These are phyloP conservation scores for Pseudogymnoascus verrucosus DNA, from an alignment of 2,329 filamentous ascomycete genomes.

Conservation along the genomic window DNA sequence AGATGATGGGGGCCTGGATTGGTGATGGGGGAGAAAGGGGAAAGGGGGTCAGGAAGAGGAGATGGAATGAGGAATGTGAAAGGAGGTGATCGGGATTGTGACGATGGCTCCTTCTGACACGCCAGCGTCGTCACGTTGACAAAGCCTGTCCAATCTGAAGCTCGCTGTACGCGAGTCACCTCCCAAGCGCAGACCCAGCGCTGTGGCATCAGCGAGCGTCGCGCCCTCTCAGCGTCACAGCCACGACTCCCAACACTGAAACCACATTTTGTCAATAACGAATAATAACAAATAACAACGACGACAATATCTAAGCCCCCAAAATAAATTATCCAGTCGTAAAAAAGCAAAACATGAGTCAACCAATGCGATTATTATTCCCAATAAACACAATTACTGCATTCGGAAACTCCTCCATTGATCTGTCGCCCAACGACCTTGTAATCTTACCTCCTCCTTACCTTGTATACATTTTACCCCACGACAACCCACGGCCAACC, in stretches of 20 bases:
- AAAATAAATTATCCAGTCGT: background rate
- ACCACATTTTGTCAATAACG: background rate
- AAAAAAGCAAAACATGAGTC: background rate
- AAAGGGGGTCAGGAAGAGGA: background rate
- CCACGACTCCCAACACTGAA: background rate
- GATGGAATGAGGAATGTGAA: background rate
- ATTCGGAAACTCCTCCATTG: background rate
- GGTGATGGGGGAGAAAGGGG: background rate
- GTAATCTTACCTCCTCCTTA: background rate
- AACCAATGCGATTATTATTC: background rate
- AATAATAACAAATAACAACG: background rate
- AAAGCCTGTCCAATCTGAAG: background rate
- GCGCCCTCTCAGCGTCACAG: background rate
- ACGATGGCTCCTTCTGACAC: background rate
- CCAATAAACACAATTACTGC: background rate
- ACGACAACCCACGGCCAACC: background rate
- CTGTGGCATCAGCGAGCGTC: background rate
- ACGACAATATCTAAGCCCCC: background rate
- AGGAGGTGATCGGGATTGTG: background rate
- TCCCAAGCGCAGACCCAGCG: background rate
- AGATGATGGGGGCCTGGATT: background rate
- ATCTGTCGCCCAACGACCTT: background rate
- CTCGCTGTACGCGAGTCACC: background rate
- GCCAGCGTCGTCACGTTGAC: slow-evolving; percentile 3
- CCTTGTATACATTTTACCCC: background rate